These are phyloP conservation scores for Clavulina sp. DNA, from an alignment of 768 basidiomycete genomes.

Conservation along the genomic window DNA sequence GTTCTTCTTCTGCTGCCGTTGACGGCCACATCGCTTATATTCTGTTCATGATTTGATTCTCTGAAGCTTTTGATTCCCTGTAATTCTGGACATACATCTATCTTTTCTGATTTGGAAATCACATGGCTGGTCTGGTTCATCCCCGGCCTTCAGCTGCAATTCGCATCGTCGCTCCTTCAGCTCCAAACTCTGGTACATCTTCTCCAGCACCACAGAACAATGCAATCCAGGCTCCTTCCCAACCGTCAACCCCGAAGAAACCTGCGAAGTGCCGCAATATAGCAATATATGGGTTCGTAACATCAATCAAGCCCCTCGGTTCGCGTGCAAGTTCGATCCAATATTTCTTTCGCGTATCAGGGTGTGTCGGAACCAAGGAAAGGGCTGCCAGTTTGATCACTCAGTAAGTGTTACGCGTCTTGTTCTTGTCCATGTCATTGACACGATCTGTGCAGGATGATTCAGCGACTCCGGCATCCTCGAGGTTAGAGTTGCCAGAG, in stretches of 20 bases:
- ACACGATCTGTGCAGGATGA: neutral
- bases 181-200: neutral
- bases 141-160: conserved; percentile 4
- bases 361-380: conserved; percentile 70
- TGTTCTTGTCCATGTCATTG: neutral
- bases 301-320: neutral
- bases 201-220: neutral
- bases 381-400: conserved; percentile 72
- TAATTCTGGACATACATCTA: neutral
- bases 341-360: conserved; percentile 22
- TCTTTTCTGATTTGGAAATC: neutral
- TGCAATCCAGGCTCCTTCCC: neutral
- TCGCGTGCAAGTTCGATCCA: neutral
- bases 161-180: conserved; percentile 7
- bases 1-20: neutral
- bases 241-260: conserved; percentile 3
- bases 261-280: conserved; percentile 82
- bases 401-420: conserved; percentile 27
- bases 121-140: neutral
- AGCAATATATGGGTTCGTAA: conserved; percentile 66
- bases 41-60: neutral
- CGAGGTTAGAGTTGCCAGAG: neutral
- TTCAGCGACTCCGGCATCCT: neutral
- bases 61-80: no score
- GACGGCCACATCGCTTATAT: neutral